Evolutionary conservation across 2,329 filamentous ascomycete genomes (phyloP).

Genomic region (Colletotrichum cereale): DNA sequence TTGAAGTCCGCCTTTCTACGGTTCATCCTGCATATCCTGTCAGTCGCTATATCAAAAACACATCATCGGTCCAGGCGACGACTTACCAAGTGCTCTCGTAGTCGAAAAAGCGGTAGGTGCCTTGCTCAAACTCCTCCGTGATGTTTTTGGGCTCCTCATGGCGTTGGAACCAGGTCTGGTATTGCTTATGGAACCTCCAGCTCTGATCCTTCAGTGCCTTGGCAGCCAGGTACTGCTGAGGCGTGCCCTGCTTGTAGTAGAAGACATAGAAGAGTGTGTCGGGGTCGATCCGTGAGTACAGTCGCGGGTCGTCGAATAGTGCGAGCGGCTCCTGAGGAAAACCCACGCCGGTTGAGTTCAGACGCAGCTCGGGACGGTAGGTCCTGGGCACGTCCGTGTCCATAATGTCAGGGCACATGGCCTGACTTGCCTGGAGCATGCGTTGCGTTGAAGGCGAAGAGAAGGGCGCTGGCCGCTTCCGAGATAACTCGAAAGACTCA

Average conservation of each 20-base stretch:
- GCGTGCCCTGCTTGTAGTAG: slow-evolving; percentile 97
- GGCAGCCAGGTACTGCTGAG: slow-evolving; percentile 94
- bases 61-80: neutral
- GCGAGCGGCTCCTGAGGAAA: slow-evolving; percentile 94
- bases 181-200: slow-evolving; percentile 99
- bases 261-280: slow-evolving; percentile 99
- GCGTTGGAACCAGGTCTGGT: slow-evolving; percentile 99
- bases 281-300: slow-evolving; percentile 92
- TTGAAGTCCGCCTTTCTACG: slow-evolving; percentile 97
- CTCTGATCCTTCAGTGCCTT: slow-evolving; percentile 98
- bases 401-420: slow-evolving; percentile 77
- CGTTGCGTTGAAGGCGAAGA: slow-evolving; percentile 76
- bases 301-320: slow-evolving; percentile 89
- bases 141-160: slow-evolving; percentile 99
- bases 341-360: slow-evolving; percentile 79
- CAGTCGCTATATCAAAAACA: slow-evolving; percentile 31
- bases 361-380: slow-evolving; percentile 86
- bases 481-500: slow-evolving; percentile 89
- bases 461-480: slow-evolving; percentile 73
- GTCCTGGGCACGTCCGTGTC: slow-evolving; percentile 87
- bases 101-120: slow-evolving; percentile 99
- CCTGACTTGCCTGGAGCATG: slow-evolving; percentile 81
- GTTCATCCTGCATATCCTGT: slow-evolving; percentile 82
- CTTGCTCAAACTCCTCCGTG: slow-evolving; percentile 98
- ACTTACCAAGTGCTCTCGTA: slow-evolving; percentile 98